phyloP scores from a whole-genome alignment of 192 early-diverging fungal genomes.

The Rhizophlyctis rosea region DNA sequence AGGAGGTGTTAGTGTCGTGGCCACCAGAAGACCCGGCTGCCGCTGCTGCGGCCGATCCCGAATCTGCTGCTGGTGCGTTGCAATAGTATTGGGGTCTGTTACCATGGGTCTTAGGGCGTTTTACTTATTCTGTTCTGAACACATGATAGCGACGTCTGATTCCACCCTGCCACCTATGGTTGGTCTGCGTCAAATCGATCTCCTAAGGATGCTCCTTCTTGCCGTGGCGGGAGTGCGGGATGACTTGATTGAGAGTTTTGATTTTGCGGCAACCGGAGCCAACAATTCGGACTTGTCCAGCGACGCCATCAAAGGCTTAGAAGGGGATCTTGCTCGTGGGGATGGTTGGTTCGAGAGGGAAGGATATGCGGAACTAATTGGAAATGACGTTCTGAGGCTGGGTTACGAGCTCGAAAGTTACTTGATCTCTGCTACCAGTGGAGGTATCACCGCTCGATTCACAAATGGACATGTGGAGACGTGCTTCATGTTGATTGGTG shows the following conservation, averaged over 20 bases:
- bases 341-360: conserved; percentile 41
- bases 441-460: conserved; percentile 40
- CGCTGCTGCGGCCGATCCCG: background rate
- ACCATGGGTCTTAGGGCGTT: background rate
- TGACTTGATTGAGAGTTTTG: conserved; percentile 26
- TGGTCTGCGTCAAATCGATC: conserved; percentile 41
- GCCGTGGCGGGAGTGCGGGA: conserved; percentile 36
- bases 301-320: conserved; percentile 2
- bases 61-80: conserved; percentile 5
- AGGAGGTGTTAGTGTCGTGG: conserved; percentile 31
- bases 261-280: conserved; percentile 29
- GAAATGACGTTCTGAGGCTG: conserved; percentile 16
- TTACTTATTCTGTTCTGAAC: background rate
- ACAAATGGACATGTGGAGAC: conserved; percentile 37
- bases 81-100: background rate
- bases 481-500: conserved; percentile 42
- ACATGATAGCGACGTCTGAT: background rate
- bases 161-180: conserved; percentile 39
- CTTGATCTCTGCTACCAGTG: conserved; percentile 38
- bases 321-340: conserved; percentile 38
- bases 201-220: conserved; percentile 45
- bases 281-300: conserved; percentile 31
- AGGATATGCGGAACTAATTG: conserved; percentile 33
- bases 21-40: conserved; percentile 18
- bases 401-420: conserved; percentile 43